phyloP scores from a whole-genome alignment of 768 basidiomycete genomes.

The Tulasnella sp. region DNA sequence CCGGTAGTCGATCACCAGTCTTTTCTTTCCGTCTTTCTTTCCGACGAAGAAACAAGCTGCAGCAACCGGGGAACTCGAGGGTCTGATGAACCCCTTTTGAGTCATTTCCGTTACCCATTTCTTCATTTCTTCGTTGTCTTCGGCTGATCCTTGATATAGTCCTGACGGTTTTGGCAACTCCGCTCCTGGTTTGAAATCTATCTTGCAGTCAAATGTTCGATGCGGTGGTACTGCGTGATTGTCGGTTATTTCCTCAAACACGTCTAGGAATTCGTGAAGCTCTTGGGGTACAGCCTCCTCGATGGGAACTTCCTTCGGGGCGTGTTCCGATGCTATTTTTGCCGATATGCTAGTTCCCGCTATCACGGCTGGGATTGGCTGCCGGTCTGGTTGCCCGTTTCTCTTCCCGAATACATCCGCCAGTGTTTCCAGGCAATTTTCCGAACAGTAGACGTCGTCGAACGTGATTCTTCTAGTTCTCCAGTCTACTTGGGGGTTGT shows the following conservation, averaged over 20 bases:
- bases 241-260: neutral
- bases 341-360: neutral
- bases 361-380: neutral
- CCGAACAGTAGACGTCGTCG: neutral
- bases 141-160: neutral
- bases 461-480: neutral
- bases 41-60: constrained; percentile 28
- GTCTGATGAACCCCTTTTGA: constrained; percentile 23
- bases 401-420: neutral
- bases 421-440: neutral
- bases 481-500: too few species aligned
- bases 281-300: neutral
- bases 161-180: neutral
- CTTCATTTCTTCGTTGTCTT: neutral
- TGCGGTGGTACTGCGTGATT: neutral
- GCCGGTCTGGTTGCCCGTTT: neutral
- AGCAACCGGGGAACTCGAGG: constrained; percentile 22
- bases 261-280: constrained; percentile 4
- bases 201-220: neutral
- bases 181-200: neutral
- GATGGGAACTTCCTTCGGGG: neutral
- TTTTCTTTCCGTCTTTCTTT: constrained; percentile 25
- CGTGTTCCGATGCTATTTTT: neutral
- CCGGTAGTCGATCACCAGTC: constrained; percentile 25
- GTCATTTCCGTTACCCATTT: constrained; percentile 26